Percentiles rank a stretch among this genome's conserved stretches.
Conservation (phyloP, 768 basidiomycete genomes). For the Calvatia gigantea region DNA sequence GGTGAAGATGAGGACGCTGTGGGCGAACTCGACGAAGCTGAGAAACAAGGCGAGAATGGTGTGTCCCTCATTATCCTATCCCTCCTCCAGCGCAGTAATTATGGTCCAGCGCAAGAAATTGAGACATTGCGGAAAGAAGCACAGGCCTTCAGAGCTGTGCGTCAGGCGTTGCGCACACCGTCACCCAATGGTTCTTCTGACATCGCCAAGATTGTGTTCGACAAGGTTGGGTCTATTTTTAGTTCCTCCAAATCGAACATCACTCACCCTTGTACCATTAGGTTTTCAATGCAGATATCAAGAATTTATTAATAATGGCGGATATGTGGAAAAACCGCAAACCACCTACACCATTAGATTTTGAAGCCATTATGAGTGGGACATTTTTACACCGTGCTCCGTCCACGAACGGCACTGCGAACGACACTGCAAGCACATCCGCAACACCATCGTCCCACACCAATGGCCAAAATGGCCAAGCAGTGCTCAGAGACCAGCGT, state of each 20-base stretch:
- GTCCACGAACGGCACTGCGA: constrained; percentile 23
- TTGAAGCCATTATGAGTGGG: constrained; percentile 66
- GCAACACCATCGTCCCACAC: background rate
- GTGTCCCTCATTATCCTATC: constrained; percentile 15
- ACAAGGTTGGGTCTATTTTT: constrained; percentile 57
- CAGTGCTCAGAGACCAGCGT: constrained; percentile 77
- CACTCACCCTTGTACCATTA: constrained; percentile 23
- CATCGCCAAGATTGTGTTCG: constrained; percentile 72
- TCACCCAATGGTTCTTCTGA: constrained; percentile 23
- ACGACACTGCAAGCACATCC: constrained; percentile 18
- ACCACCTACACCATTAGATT: constrained; percentile 83
- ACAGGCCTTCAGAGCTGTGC: constrained; percentile 79
- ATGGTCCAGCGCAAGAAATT: constrained; percentile 76
- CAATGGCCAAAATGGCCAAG: constrained; percentile 27
- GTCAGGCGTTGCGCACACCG: constrained; percentile 41
- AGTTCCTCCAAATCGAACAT: background rate
- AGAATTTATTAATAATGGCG: constrained; percentile 84
- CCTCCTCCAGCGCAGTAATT: background rate
- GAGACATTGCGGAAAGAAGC: constrained; percentile 87
- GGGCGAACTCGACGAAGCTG: constrained; percentile 86
- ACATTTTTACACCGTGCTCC: constrained; percentile 45
- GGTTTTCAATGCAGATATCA: constrained; percentile 89
- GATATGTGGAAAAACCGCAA: constrained; percentile 96
- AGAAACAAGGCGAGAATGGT: constrained; percentile 94
- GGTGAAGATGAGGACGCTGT: constrained; percentile 87